Evolutionary conservation across 2,329 filamentous ascomycete species (phyloP).

Genomic region (Curvularia spicifera): DNA sequence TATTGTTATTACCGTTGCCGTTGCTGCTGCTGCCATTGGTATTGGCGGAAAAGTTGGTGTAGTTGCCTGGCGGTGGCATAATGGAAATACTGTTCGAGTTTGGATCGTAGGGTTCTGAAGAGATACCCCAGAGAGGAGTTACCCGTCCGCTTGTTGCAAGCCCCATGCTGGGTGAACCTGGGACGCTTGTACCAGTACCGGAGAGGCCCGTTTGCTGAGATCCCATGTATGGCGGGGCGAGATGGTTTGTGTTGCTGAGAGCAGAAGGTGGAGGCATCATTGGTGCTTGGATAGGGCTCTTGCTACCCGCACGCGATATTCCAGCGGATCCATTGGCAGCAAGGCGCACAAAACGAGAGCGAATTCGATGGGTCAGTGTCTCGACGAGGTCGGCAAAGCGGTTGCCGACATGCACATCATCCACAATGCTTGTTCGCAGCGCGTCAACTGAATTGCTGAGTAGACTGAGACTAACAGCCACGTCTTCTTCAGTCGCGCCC

Average conservation of each 20-base stretch:
- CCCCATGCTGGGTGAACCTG: conserved; percentile 36
- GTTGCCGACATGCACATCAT: conserved; percentile 85
- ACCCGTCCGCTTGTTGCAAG: conserved; percentile 40
- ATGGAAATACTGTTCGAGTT: conserved; percentile 52
- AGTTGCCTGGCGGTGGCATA: conserved; percentile 56
- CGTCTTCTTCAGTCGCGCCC: conserved; percentile 78
- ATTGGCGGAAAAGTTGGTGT: conserved; percentile 21
- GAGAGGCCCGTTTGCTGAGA: conserved; percentile 21
- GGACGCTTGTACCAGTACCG: conserved; percentile 31
- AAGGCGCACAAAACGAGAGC: conserved; percentile 71
- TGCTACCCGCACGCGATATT: conserved; percentile 48
- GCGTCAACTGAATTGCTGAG: conserved; percentile 78
- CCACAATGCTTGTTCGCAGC: conserved; percentile 77
- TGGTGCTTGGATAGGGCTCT: conserved; percentile 38
- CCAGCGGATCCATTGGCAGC: conserved; percentile 54
- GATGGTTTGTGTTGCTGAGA: conserved; percentile 23
- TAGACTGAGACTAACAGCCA: conserved; percentile 74
- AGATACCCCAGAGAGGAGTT: conserved; percentile 54
- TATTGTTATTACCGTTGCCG: conserved; percentile 23
- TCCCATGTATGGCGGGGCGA: conserved; percentile 25
- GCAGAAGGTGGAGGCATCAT: conserved; percentile 43
- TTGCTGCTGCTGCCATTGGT: conserved; percentile 22
- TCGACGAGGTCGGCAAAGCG: conserved; percentile 84
- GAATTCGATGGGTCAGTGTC: conserved; percentile 74
- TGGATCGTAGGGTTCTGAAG: conserved; percentile 54